Percentiles rank a stretch among this genome's conserved stretches.
These are phyloP conservation scores for Fraxinus ornus DNA, from an alignment of 305 asterid species.

Conservation along the genomic window DNA sequence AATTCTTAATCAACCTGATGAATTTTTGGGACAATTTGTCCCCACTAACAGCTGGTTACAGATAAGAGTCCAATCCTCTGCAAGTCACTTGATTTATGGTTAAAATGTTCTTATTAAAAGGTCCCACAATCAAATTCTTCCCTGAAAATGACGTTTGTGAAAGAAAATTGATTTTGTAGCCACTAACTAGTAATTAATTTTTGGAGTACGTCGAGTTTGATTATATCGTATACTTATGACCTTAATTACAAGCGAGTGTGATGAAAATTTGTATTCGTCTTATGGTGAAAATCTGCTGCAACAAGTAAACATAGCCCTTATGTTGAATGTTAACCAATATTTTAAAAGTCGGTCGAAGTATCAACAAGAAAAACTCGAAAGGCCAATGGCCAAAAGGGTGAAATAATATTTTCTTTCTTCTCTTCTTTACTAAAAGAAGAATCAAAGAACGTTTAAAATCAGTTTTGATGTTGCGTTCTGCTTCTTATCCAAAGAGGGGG, in stretches of 20 bases:
- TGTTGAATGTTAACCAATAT: neutral
- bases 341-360: neutral
- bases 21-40: slow-evolving; percentile 45
- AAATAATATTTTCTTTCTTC: neutral
- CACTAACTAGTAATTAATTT: neutral
- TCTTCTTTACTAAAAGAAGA: neutral
- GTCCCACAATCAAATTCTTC: slow-evolving; percentile 33
- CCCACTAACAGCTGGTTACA: slow-evolving; percentile 81
- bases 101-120: slow-evolving; percentile 21
- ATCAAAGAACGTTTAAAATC: neutral
- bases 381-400: neutral
- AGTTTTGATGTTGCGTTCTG: neutral
- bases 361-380: neutral
- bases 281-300: neutral
- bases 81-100: slow-evolving; percentile 41
- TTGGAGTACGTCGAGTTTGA: neutral
- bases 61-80: slow-evolving; percentile 38
- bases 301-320: neutral
- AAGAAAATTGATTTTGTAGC: neutral
- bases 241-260: neutral
- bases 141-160: slow-evolving; percentile 39
- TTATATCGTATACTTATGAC: neutral
- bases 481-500: neutral
- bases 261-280: neutral
- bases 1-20: slow-evolving; percentile 34